Percentiles rank a stretch among this genome's conserved stretches.
These are phyloP conservation scores for Sechiopsis laciniata DNA, from an alignment of 306 rosid genomes.

Conservation along the genomic window DNA sequence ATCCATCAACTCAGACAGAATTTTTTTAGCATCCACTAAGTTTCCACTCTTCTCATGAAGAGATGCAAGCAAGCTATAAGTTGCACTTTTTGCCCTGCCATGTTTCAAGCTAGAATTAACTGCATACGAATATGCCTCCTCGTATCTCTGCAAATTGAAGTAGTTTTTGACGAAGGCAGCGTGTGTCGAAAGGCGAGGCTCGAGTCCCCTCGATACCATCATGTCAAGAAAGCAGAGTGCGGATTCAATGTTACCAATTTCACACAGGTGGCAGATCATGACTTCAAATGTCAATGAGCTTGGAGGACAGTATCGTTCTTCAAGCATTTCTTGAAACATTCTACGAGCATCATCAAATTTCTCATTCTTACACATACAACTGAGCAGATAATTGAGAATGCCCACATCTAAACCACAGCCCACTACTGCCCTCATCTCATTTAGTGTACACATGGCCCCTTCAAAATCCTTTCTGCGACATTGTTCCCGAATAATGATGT, in stretches of 20 bases:
- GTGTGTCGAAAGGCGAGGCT: conserved; percentile 55
- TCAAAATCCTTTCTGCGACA: conserved; percentile 46
- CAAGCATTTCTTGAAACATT: conserved; percentile 41
- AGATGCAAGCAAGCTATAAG: conserved; percentile 57
- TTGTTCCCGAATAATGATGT: conserved; percentile 40
- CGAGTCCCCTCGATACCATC: conserved; percentile 44
- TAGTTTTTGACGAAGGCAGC: conserved; percentile 57
- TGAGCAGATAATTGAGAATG: conserved; percentile 40
- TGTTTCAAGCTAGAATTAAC: conserved; percentile 34
- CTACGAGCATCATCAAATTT: conserved; percentile 37
- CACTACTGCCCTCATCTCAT: conserved; percentile 42
- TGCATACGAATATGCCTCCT: conserved; percentile 54
- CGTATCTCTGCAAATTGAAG: conserved; percentile 37
- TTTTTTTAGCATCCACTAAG: conserved; percentile 33
- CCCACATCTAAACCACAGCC: conserved; percentile 35
- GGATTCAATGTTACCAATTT: conserved; percentile 33
- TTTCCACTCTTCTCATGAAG: conserved; percentile 55
- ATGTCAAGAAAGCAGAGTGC: conserved; percentile 44
- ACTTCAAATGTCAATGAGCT: conserved; percentile 46
- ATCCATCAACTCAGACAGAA: conserved; percentile 58
- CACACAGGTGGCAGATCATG: conserved; percentile 39
- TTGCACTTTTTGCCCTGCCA: conserved; percentile 36
- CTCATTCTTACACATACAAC: conserved; percentile 47
- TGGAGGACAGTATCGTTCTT: conserved; percentile 30
- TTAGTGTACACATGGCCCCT: conserved; percentile 39